These are phyloP conservation scores for Eucalyptus cloeziana DNA, from an alignment of 345 rosid genomes.

Conservation along the genomic window DNA sequence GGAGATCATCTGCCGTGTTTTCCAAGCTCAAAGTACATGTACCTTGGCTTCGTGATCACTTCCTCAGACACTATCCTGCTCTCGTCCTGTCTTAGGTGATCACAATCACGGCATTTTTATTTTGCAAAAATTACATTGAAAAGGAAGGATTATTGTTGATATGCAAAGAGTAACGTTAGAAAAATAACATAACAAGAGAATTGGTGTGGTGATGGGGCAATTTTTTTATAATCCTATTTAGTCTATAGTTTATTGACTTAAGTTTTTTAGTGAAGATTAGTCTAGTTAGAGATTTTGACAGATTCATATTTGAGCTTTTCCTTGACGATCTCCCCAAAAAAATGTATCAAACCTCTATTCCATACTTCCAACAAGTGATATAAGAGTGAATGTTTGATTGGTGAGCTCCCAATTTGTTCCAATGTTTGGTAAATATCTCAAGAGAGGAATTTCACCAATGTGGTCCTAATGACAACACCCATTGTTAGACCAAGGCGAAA, in stretches of 20 bases:
- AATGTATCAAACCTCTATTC: background rate
- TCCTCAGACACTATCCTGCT: conserved; percentile 64
- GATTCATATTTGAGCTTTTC: background rate
- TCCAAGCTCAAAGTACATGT: conserved; percentile 28
- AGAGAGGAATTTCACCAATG: background rate
- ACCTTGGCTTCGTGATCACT: conserved; percentile 34
- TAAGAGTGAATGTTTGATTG: background rate
- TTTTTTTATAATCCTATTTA: background rate
- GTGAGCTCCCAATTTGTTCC: background rate
- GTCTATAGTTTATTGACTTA: background rate
- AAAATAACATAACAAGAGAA: background rate
- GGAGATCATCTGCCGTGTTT: conserved; percentile 38
- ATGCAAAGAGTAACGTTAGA: background rate
- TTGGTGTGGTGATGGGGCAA: background rate
- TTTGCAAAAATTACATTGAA: background rate
- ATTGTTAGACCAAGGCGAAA: background rate
- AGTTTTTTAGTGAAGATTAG: background rate
- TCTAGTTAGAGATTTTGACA: background rate
- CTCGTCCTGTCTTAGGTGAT: conserved; percentile 42
- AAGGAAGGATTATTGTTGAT: background rate
- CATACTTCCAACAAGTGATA: background rate
- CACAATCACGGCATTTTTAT: conserved; percentile 39
- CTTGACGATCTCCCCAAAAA: background rate
- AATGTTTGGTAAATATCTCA: background rate
- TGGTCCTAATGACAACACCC: background rate